phyloP scores from a whole-genome alignment of 345 rosid genomes.

The Cardamine resedifolia region DNA sequence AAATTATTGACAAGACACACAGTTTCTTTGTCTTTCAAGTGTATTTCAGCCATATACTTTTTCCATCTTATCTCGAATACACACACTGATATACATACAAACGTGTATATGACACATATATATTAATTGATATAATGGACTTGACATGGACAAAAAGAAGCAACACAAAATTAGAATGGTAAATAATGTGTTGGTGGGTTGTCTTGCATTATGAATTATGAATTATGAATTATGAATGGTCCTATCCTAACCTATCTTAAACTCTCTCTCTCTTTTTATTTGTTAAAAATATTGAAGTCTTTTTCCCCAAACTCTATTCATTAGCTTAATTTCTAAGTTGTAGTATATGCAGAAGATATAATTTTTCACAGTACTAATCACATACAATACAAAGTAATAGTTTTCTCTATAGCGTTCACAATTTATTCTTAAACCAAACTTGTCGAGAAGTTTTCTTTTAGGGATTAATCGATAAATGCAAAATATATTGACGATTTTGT shows the following conservation, averaged over 20 bases:
- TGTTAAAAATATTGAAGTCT: neutral
- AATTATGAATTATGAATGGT: constrained; percentile 32
- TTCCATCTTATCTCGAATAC: constrained; percentile 24
- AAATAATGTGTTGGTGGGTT: constrained; percentile 32
- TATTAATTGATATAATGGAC: constrained; percentile 14
- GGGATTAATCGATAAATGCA: neutral
- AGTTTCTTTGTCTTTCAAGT: constrained; percentile 33
- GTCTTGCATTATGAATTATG: constrained; percentile 38
- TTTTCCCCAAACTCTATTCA: constrained; percentile 8
- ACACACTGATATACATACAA: constrained; percentile 11
- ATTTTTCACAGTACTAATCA: neutral
- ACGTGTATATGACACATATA: neutral
- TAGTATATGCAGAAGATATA: neutral
- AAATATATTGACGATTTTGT: neutral
- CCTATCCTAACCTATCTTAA: constrained; percentile 31
- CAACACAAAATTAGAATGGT: constrained; percentile 30
- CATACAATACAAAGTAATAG: neutral
- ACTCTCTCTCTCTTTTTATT: neutral
- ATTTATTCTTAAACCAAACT: neutral
- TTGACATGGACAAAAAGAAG: constrained; percentile 30
- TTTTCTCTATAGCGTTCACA: neutral
- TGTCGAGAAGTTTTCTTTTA: neutral
- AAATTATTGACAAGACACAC: constrained; percentile 20
- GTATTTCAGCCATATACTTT: constrained; percentile 28
- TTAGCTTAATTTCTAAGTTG: neutral